Conservation (phyloP, 2,329 filamentous ascomycete genomes). For the Sporothrix phasma region DNA sequence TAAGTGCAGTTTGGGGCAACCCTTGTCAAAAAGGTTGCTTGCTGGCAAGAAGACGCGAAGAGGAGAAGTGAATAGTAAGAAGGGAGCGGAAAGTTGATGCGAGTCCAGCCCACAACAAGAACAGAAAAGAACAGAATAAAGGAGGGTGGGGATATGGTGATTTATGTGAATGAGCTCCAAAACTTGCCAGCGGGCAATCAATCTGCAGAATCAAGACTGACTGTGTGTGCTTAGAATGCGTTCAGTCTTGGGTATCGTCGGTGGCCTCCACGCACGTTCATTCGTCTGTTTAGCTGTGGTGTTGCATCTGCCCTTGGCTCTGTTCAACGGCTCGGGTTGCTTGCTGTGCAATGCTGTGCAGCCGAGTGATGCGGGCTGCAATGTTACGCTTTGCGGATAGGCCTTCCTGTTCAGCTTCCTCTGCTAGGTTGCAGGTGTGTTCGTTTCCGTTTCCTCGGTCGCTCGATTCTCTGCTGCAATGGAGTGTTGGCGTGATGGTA, state of each 20-base stretch:
- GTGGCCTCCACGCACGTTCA: background rate
- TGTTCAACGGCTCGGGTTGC: background rate
- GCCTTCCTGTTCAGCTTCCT: background rate
- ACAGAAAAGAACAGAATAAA: background rate
- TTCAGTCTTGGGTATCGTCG: constrained; percentile 8
- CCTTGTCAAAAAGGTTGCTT: background rate
- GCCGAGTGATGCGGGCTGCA: background rate
- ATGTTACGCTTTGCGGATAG: background rate
- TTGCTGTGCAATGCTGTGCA: constrained; percentile 5
- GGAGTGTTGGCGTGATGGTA: background rate
- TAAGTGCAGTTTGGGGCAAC: constrained; percentile 3
- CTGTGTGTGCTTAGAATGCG: background rate
- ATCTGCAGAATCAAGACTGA: background rate
- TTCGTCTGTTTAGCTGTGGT: constrained; percentile 7
- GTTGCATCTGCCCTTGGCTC: constrained; percentile 6
- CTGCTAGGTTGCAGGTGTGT: background rate
- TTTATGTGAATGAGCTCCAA: constrained; percentile 12
- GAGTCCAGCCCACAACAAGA: constrained; percentile 18
- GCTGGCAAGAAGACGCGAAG: background rate
- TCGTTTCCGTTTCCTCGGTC: background rate
- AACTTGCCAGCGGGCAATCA: background rate
- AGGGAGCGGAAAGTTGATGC: constrained; percentile 13
- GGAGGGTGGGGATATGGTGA: constrained; percentile 7
- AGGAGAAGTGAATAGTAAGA: background rate
- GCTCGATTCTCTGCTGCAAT: background rate